Evolutionary conservation across 768 basidiomycete genomes (phyloP), one percentile per base, ranked within the genome.

Genomic region (Agrocybe pediades): DNA sequence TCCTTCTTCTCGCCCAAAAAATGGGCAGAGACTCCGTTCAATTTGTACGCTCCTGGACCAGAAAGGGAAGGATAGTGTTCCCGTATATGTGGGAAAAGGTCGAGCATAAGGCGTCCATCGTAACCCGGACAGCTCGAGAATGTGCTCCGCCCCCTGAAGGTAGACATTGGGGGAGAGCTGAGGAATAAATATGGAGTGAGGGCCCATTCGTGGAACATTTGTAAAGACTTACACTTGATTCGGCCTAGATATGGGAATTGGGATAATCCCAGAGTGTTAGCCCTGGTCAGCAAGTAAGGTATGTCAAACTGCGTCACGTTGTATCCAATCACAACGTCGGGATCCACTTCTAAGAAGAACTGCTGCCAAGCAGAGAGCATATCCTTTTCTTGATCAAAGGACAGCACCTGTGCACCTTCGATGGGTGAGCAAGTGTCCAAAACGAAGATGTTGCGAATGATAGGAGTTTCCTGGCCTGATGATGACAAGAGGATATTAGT

Each of bases 1-100:
- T 97, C 96, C 68, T 98, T 98, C 67, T 92, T 92, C 70, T 98
- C 92, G 23, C 92, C 91, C 3, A 98, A 76, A 68, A 96, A 97
- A 59, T 92, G 88, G 9, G 89, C 86, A 62, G 95, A 95, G 48
- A 97, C 92, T 7, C 90, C 86, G 68, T 95, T 94, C 62, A 98
- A 85, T 16, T 93, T 92, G 68, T 95, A 96, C 57, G 88, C 91
- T 9, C 95, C 86, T 2, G 94, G 73, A 62, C 95, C 96, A 24
- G 48, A 26, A 2, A 61, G 46, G 11, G 42, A 51, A 1, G 52
- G 55, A 74, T 95, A 86, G 66, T 95, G 92, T 57, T 95, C 85
- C 61, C 95, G 92, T 88, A 98, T 95, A 68, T 91, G 92, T 59
- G 95, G 92, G 42, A 95, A 81, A 17, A 98, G 75, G 72, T 98